phyloP scores from a whole-genome alignment of 1,139 yeast genomes.

The Yueomyces sp. region DNA sequence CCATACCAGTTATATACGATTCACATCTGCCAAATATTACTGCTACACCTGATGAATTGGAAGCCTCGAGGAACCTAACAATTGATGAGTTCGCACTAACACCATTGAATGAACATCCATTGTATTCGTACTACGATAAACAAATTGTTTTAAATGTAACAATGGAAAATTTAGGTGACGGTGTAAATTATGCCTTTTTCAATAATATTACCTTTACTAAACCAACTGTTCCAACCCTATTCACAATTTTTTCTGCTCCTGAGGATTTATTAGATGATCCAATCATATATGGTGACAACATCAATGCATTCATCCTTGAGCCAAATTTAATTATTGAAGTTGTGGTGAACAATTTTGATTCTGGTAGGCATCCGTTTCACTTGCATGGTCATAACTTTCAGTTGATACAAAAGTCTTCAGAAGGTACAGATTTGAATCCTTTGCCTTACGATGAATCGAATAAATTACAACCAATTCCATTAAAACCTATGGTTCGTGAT shows the following conservation, averaged over 20 bases:
- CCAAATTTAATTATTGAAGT: slow-evolving; percentile 52
- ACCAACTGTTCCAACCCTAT: slow-evolving; percentile 57
- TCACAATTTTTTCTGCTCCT: slow-evolving; percentile 42
- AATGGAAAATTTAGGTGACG: slow-evolving; percentile 62
- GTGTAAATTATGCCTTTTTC: slow-evolving; percentile 66
- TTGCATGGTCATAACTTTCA: slow-evolving; percentile 73
- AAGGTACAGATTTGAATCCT: slow-evolving; percentile 36
- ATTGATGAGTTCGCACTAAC: slow-evolving; percentile 40
- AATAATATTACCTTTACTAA: slow-evolving; percentile 49
- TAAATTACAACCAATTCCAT: slow-evolving; percentile 32
- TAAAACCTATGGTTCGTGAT: slow-evolving; percentile 59
- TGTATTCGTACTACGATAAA: slow-evolving; percentile 48
- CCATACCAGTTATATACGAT: slow-evolving; percentile 44
- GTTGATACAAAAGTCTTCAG: slow-evolving; percentile 45
- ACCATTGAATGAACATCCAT: slow-evolving; percentile 32
- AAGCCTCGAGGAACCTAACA: slow-evolving; percentile 24
- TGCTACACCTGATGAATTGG: slow-evolving; percentile 11
- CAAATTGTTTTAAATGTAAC: slow-evolving; percentile 44
- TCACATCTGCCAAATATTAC: slow-evolving; percentile 24
- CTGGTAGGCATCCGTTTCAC: slow-evolving; percentile 76
- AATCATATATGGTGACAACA: slow-evolving; percentile 58
- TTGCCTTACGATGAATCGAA: slow-evolving; percentile 1
- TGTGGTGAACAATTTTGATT: slow-evolving; percentile 58
- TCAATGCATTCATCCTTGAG: slow-evolving; percentile 49
- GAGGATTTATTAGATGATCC: slow-evolving; percentile 13